phyloP scores from a whole-genome alignment of 495 filamentous ascomycete species.

The Penicillium crystallinum region DNA sequence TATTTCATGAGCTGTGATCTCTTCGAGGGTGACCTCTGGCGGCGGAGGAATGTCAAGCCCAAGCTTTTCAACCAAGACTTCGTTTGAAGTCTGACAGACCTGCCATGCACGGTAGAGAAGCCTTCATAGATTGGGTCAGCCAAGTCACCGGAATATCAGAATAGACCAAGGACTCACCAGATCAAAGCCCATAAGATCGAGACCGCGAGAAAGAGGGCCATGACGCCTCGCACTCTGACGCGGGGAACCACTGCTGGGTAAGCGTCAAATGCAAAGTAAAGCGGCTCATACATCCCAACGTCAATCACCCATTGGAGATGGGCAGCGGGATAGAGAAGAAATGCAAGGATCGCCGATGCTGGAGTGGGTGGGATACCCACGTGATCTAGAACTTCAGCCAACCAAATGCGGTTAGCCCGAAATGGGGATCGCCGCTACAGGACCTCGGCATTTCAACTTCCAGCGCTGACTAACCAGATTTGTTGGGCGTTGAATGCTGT shows the following conservation, averaged over 20 bases:
- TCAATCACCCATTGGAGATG: constrained; percentile 34
- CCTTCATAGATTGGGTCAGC: constrained; percentile 41
- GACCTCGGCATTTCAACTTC: constrained; percentile 1
- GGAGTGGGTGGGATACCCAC: constrained; percentile 6
- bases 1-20: constrained; percentile 78
- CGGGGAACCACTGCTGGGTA: constrained; percentile 45
- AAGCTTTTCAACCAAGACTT: constrained; percentile 81
- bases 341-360: constrained; percentile 1
- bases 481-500: constrained; percentile 6
- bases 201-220: constrained; percentile 47
- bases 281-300: constrained; percentile 48
- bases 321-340: constrained; percentile 18
- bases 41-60: constrained; percentile 89
- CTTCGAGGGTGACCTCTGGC: constrained; percentile 86
- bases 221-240: constrained; percentile 46
- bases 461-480: background rate
- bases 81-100: constrained; percentile 82
- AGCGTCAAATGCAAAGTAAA: constrained; percentile 43
- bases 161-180: constrained; percentile 35
- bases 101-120: constrained; percentile 76
- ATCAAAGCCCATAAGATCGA: constrained; percentile 48
- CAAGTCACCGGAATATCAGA: background rate
- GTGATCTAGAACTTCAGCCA: background rate
- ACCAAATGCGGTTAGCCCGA: constrained; percentile 6
- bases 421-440: constrained; percentile 20